Evolutionary conservation across 345 rosid species (phyloP).

Genomic region (Citrus reticulata): DNA sequence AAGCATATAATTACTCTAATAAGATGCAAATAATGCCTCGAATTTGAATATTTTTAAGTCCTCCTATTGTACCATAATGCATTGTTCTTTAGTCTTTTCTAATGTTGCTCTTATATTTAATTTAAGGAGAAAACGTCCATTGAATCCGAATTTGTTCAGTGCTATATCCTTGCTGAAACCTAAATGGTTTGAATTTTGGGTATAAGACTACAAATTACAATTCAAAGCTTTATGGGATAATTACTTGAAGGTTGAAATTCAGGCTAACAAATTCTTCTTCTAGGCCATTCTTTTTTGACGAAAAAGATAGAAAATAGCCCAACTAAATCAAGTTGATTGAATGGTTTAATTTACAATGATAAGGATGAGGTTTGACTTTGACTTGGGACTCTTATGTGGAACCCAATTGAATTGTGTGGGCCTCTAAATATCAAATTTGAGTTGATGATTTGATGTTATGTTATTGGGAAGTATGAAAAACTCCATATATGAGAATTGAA

Average conservation of each 20-base stretch:
- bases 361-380: constrained; percentile 33
- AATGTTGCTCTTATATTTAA: neutral
- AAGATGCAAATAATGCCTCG: neutral
- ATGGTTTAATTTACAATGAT: constrained; percentile 19
- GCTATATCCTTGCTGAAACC: neutral
- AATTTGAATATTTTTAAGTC: neutral
- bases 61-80: neutral
- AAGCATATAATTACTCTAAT: neutral
- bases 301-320: neutral
- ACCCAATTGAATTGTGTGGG: constrained; percentile 24
- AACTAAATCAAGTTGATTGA: constrained; percentile 17
- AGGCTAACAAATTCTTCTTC: constrained; percentile 3
- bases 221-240: neutral
- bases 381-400: constrained; percentile 38
- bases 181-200: neutral
- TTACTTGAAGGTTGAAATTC: neutral
- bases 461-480: constrained; percentile 27
- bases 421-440: constrained; percentile 16
- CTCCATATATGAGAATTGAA: constrained; percentile 32
- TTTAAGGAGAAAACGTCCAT: neutral
- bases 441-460: constrained; percentile 36
- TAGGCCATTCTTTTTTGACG: neutral
- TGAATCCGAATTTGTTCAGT: neutral
- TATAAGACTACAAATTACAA: constrained; percentile 4
- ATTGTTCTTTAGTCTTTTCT: neutral